Conservation (phyloP, 257 asterid species). For the Prunella vulgaris region DNA sequence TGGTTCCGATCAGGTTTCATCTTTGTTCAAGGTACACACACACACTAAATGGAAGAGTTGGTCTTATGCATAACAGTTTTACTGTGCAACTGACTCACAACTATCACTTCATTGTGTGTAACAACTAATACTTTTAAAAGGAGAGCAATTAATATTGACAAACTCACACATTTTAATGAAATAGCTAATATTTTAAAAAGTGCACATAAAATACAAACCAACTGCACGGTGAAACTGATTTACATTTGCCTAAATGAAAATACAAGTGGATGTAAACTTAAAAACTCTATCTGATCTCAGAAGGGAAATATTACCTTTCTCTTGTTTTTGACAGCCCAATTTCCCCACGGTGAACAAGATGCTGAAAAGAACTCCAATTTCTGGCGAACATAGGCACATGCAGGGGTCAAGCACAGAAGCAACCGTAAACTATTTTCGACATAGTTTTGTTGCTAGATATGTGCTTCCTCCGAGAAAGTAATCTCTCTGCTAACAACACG, state of each 20-base stretch:
- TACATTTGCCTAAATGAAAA: neutral
- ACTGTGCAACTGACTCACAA: too few species aligned
- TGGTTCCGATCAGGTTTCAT: neutral
- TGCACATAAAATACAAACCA: too few species aligned
- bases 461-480: constrained; percentile 25
- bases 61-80: too few species aligned
- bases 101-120: too few species aligned
- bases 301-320: neutral
- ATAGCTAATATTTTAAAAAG: too few species aligned
- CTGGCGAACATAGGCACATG: neutral
- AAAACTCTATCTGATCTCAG: neutral
- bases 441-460: constrained; percentile 9
- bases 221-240: too few species aligned
- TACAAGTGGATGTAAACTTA: neutral
- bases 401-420: constrained; percentile 7
- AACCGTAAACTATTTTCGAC: neutral
- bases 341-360: neutral
- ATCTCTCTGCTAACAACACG: neutral
- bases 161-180: too few species aligned
- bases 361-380: constrained; percentile 5
- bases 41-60: too few species aligned
- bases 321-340: constrained; percentile 20
- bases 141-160: too few species aligned
- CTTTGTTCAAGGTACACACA: constrained; percentile 7
- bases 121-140: too few species aligned